Conservation (phyloP, 371 early-diverging fungal genomes). For the Zychaea mexicana region DNA sequence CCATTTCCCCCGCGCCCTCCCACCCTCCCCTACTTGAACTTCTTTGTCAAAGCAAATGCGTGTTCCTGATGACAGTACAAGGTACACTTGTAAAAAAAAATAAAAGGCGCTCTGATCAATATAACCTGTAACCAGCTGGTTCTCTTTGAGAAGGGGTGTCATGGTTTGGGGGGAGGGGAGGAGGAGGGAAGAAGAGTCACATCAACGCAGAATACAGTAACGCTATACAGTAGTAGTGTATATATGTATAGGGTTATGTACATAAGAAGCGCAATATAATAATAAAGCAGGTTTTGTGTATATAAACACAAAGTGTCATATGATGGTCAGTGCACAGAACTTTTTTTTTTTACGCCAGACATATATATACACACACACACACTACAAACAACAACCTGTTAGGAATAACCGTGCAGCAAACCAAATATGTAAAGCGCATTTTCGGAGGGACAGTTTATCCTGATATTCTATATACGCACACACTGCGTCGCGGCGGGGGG, state of each 20-base stretch:
- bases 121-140: neutral
- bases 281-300: neutral
- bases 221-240: too few relatives aligned
- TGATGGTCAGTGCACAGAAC: conserved; percentile 25
- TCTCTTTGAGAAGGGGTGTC: neutral
- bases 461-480: too few relatives aligned
- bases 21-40: neutral
- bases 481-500: too few relatives aligned
- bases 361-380: neutral
- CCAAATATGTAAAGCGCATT: neutral
- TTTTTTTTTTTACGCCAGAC: neutral
- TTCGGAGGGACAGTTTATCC: too few relatives aligned
- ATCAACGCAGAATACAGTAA: too few relatives aligned
- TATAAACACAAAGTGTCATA: conserved; percentile 9
- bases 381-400: neutral
- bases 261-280: neutral
- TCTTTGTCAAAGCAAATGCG: neutral
- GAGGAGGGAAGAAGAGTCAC: too few relatives aligned
- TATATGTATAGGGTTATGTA: too few relatives aligned
- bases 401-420: neutral
- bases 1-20: too few relatives aligned
- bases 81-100: too few relatives aligned
- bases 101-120: too few relatives aligned
- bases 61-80: neutral
- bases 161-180: too few relatives aligned